A percentile compares a stretch with the other conserved stretches of the same genome.
Evolutionary conservation across 1,139 yeast species (phyloP).

Genomic region (Entelexis sorbosivorans): DNA sequence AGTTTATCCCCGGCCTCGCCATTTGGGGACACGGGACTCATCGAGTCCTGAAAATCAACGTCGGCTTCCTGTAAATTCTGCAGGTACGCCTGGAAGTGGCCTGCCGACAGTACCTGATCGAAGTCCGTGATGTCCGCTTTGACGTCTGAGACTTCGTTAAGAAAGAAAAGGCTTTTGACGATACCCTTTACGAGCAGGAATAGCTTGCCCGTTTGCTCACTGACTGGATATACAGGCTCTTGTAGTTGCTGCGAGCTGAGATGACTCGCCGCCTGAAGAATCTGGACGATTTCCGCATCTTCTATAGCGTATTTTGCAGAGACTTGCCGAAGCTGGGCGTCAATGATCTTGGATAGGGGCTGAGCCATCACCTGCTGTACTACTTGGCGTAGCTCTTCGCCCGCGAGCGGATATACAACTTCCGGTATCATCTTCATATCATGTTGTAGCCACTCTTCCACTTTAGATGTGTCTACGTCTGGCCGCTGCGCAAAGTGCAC

Average conservation of each 20-base stretch:
- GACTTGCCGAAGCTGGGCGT: constrained; percentile 8
- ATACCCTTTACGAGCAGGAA: not conserved
- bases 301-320: not conserved
- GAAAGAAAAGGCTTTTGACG: not conserved
- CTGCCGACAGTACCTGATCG: too few species aligned
- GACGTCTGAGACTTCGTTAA: not conserved
- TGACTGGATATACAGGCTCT: not conserved
- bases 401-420: constrained; percentile 4
- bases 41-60: too few species aligned
- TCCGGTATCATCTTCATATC: not conserved
- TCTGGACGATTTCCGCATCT: not conserved
- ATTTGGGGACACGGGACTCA: too few species aligned
- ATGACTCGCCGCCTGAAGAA: not conserved
- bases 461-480: not conserved
- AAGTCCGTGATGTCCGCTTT: too few species aligned
- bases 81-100: too few species aligned
- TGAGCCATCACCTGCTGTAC: not conserved
- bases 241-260: not conserved
- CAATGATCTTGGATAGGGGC: not conserved
- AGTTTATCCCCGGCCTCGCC: too few species aligned
- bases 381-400: constrained; percentile 1
- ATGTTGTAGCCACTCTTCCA: constrained; percentile 2
- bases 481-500: not conserved
- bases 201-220: not conserved
- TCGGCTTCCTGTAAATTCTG: too few species aligned